A percentile compares a stretch with the other conserved stretches of the same genome.
Evolutionary conservation across 2,329 filamentous ascomycete species (phyloP).

Genomic region (Laburnicola sp.): DNA sequence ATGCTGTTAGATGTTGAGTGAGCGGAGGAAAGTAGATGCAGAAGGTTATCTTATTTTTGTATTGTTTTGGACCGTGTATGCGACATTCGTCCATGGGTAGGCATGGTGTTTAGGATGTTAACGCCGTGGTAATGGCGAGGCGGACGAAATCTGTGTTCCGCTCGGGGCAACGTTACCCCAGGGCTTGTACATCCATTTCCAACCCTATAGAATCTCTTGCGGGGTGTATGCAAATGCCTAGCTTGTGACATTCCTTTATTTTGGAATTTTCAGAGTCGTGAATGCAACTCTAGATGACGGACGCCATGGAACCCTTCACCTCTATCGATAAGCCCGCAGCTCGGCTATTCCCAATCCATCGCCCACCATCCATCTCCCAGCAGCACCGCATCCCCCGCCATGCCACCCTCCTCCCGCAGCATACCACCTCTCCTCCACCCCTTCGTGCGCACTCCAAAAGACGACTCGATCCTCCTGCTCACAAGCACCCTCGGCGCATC

Average conservation of each 20-base stretch:
- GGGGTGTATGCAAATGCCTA: too few species aligned
- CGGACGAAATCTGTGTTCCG: not conserved
- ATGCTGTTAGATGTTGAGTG: too few species aligned
- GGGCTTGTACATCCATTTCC: not conserved
- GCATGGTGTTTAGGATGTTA: not conserved
- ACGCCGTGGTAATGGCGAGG: not conserved
- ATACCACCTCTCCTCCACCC: constrained; percentile 67
- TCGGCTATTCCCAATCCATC: constrained; percentile 1
- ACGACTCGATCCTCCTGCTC: constrained; percentile 65
- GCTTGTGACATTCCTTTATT: too few species aligned
- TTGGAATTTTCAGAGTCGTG: too few species aligned
- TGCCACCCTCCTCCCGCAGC: constrained; percentile 49
- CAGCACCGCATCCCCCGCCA: constrained; percentile 11
- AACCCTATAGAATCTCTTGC: not conserved
- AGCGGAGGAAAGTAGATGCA: not conserved
- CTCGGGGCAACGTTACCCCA: too few species aligned
- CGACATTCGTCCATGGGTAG: not conserved
- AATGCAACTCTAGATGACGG: too few species aligned
- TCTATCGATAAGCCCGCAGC: constrained; percentile 7
- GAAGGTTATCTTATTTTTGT: not conserved
- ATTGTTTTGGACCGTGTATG: too few species aligned
- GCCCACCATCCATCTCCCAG: not conserved
- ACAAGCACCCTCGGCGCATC: constrained; percentile 63
- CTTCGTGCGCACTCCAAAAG: constrained; percentile 62
- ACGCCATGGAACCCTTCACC: too few species aligned